Base-by-base conservation (phyloP, 164 flowering plant species). In the Taxillus chinensis region DNA sequence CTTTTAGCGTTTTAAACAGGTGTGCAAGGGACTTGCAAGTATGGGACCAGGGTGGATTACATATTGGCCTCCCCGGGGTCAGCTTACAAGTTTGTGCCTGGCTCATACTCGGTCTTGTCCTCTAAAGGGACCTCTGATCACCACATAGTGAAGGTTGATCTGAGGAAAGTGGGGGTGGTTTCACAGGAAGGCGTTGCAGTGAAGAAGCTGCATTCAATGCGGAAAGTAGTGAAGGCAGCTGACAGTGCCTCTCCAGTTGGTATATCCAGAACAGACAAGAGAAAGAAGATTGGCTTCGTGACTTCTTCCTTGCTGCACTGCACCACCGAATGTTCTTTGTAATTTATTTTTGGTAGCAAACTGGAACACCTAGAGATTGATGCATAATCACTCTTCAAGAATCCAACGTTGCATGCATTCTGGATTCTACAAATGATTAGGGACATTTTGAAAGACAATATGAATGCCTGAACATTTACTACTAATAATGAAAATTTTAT, bases 81-180 rank as follows among this genome's bases (percentile, higher is more conserved):
- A 2, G 86, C 90, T 0, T 92, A 83, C 75, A 77, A 80, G 67
- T 92, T 90, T 63, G 84, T 86, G 46, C 96, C 92, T 0, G 90
- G 92, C 13, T 90, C 97, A 12, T 93, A 90, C 66, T 75, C 91
- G 2, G 99, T 93, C 9, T 16, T 83, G 3, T 93, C 99, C n/a
- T 90, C 99, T 1, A 90, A 90, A 79, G 97, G 99, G 8, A 93
- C 99, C 27, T 93, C 99, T 2, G 96, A 93, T 79, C 99, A 93
- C 62, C 99, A 90, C 78, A 81, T 93, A 3, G 99, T 93, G 65
- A 51, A 51, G 27, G 17, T 51, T 5, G 27, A 51, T 10, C n/a
- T 15, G 5, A 14, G 5, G 15, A 54, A 54, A 8, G 2, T 13
- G 12, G 9, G 3, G 5, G 57, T 17, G 2, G 3, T 39, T 54